These are phyloP conservation scores for Diaporthe ilicicola DNA, from an alignment of 2,329 filamentous ascomycete species.

Conservation along the genomic window DNA sequence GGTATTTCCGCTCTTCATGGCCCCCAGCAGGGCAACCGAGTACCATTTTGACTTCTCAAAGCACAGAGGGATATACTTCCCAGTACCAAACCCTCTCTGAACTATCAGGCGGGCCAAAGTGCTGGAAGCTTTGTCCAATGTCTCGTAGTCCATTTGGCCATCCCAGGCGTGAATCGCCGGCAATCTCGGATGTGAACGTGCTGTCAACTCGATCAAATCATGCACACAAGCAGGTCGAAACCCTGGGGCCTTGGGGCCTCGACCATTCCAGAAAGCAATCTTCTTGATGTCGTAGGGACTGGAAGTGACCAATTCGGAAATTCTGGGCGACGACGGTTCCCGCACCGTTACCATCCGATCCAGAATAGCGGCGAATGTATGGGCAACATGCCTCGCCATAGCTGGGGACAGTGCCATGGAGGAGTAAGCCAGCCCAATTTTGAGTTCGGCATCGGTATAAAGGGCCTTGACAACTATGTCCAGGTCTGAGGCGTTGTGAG, in stretches of 20 bases:
- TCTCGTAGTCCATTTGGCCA: neutral
- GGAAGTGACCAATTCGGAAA: neutral
- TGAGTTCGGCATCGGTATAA: neutral
- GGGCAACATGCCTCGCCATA: neutral
- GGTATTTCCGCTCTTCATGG: conserved; percentile 28
- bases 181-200: neutral
- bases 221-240: neutral
- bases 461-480: neutral
- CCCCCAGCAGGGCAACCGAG: conserved; percentile 30
- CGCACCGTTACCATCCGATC: neutral
- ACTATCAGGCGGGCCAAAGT: neutral
- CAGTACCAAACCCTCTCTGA: neutral
- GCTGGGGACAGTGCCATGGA: neutral
- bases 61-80: conserved; percentile 8
- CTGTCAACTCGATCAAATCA: neutral
- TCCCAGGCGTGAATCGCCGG: neutral
- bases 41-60: conserved; percentile 32
- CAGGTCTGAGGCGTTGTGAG: neutral
- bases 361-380: neutral
- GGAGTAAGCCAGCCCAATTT: neutral
- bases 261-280: neutral
- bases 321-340: neutral
- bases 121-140: neutral
- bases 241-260: neutral
- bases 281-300: neutral